A percentile compares a stretch with the other conserved stretches of the same genome.
These are phyloP conservation scores for Parmelia sp. DNA, from an alignment of 495 filamentous ascomycete species.

Conservation along the genomic window DNA sequence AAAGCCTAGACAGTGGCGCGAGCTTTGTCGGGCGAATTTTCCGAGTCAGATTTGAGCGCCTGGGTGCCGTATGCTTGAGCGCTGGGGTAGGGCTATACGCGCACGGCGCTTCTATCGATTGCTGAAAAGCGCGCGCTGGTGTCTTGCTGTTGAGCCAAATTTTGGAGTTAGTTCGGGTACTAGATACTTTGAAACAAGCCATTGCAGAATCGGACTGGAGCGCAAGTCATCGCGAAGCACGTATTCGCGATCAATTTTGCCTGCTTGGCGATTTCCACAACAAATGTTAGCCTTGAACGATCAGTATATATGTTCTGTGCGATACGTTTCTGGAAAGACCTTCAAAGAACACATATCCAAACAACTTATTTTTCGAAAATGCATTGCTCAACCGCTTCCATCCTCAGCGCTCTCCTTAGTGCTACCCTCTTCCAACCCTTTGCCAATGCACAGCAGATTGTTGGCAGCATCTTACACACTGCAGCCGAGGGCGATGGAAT, in stretches of 20 bases:
- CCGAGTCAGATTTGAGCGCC: not conserved
- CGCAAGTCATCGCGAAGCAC: not conserved
- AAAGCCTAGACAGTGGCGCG: slow-evolving; percentile 21
- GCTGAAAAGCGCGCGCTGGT: not conserved
- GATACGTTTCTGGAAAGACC: not conserved
- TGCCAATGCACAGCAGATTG: not conserved
- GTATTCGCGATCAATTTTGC: not conserved
- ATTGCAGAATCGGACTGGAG: not conserved
- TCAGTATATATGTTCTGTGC: slow-evolving; percentile 1
- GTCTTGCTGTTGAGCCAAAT: not conserved
- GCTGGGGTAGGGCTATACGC: not conserved
- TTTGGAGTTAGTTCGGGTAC: not conserved
- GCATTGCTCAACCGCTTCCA: slow-evolving; percentile 4
- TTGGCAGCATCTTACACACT: not conserved
- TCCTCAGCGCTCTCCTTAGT: not conserved
- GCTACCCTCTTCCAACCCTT: not conserved
- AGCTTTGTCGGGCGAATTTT: not conserved
- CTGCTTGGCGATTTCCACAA: not conserved
- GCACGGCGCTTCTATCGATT: not conserved
- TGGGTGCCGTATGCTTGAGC: not conserved
- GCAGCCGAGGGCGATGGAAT: not conserved
- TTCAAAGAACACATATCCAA: not conserved
- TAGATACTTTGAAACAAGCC: not conserved
- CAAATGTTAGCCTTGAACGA: not conserved
- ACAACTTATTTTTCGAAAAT: not conserved